Base-by-base conservation (phyloP, 1,284 basidiomycete species). In the Puccinia triticina region DNA sequence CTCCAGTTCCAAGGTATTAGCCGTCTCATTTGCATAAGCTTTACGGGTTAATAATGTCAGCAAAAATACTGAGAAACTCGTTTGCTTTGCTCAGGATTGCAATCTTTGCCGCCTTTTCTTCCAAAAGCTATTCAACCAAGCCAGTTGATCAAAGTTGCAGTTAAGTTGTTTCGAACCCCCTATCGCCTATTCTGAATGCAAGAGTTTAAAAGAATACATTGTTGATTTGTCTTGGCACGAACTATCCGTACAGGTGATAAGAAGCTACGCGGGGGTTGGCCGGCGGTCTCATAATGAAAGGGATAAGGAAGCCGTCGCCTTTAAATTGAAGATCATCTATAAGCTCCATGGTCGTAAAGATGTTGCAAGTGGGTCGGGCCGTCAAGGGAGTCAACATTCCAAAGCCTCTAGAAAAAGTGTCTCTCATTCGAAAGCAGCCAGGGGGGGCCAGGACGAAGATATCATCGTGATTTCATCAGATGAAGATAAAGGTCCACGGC, bases 391-490 rank as follows among this genome's bases (percentile, higher is more conserved):
- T 34, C 18, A 43, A 21, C 32, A 11, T 43, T 40, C 12, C 7
- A 43, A 66, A 57, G 26, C 2, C 26, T 26, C 23, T 1, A 26
- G 21, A n/a, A 5, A 21, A 21, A 50, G 18, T 2, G 5, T 14
- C 48, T 50, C 48, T 14, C 48, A n/a, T 21, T 57, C 55, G 12
- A 57, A 57, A 43, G 18, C 37, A 4, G 18, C 64, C 32, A 32
- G 7, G 37, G 18, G 40, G 18, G 18, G 21, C 5, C 8, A 34
- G 10, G 18, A 66, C 18, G 34, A n/a, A 4, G 66, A 69, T 26
- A 48, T 69, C n/a, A 69, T 69, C 12, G 23, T 69, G 23, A 69
- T 69, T 48, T 69, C 66, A 1, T 69, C 66, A 29, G 66, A 69
- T 29, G 66, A 69, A 40, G 61, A 66, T 21, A 43, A 69, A 69